Percentiles rank a stretch among this genome's conserved stretches.
phyloP scores from a whole-genome alignment of 192 early-diverging fungal species.

The Obelidium mucronatum region DNA sequence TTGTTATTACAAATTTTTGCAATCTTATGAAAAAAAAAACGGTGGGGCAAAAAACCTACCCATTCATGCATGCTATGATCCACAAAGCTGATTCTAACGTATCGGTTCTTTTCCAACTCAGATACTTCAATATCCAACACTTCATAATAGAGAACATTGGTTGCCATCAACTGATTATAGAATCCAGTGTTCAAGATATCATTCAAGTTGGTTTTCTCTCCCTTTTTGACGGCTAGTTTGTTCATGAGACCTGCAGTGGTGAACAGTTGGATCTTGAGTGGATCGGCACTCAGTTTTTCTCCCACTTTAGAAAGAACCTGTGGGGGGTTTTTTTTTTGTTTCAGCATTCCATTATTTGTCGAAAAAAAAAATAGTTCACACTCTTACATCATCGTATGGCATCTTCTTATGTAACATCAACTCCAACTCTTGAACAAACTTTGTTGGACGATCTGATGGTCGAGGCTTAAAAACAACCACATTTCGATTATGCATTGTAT shows the following conservation, averaged over 20 bases:
- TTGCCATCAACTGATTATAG: slow-evolving; percentile 37
- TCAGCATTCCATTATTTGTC: background rate
- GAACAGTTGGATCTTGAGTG: slow-evolving; percentile 79
- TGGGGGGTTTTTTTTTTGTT: too few species aligned
- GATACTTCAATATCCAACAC: slow-evolving; percentile 78
- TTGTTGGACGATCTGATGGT: slow-evolving; percentile 42
- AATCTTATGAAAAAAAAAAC: slow-evolving; percentile 25
- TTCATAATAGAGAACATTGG: slow-evolving; percentile 79
- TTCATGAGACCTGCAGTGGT: slow-evolving; percentile 39
- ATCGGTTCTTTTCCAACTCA: slow-evolving; percentile 84
- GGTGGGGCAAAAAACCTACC: slow-evolving; percentile 38
- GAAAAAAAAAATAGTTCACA: background rate
- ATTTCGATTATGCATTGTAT: slow-evolving; percentile 73
- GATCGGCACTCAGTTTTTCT: slow-evolving; percentile 62
- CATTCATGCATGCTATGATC: slow-evolving; percentile 74
- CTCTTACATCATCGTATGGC: slow-evolving; percentile 62
- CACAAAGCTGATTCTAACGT: slow-evolving; percentile 72
- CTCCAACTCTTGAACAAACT: slow-evolving; percentile 47
- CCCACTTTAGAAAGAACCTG: slow-evolving; percentile 72
- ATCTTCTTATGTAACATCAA: slow-evolving; percentile 72
- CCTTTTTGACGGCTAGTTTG: slow-evolving; percentile 53
- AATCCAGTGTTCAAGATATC: slow-evolving; percentile 57
- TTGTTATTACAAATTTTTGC: slow-evolving; percentile 11
- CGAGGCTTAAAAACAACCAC: slow-evolving; percentile 75
- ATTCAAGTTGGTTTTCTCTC: slow-evolving; percentile 54